Conservation (phyloP, 495 filamentous ascomycete species). For the Ascodesmis nigricans region DNA sequence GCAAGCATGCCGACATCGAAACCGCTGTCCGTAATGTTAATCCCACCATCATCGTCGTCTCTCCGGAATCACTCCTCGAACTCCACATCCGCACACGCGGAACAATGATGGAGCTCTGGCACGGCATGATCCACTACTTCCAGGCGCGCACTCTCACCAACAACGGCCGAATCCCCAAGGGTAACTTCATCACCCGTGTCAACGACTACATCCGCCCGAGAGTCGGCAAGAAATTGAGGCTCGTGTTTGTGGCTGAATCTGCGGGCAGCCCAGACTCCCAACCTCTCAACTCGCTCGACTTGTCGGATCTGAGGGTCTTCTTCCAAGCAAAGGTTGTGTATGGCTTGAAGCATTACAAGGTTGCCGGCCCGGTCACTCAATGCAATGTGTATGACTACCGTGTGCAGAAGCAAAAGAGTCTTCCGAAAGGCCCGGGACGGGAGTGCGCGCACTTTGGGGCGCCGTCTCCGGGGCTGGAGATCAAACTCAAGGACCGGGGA, state of each 20-base stretch:
- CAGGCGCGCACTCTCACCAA: constrained; percentile 43
- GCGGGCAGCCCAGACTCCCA: constrained; percentile 28
- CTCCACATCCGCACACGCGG: constrained; percentile 33
- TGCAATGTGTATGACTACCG: constrained; percentile 78
- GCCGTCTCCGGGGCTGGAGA: constrained; percentile 57
- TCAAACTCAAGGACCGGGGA: constrained; percentile 41
- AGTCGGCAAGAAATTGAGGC: constrained; percentile 48
- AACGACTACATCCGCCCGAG: constrained; percentile 38
- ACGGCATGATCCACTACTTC: constrained; percentile 42
- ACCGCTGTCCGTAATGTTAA: constrained; percentile 48
- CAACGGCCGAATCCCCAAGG: constrained; percentile 48
- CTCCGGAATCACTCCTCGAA: constrained; percentile 45
- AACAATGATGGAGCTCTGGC: constrained; percentile 28
- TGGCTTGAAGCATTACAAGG: constrained; percentile 54
- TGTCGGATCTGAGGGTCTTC: constrained; percentile 61
- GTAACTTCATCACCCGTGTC: constrained; percentile 38
- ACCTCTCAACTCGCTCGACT: constrained; percentile 36
- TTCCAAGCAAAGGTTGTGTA: constrained; percentile 66
- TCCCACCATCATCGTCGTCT: constrained; percentile 67
- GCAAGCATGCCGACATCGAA: constrained; percentile 42
- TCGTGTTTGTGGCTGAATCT: constrained; percentile 45
- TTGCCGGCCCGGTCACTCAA: constrained; percentile 69
- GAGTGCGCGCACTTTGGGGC: constrained; percentile 55
- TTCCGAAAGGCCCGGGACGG: constrained; percentile 18
- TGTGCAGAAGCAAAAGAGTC: constrained; percentile 23